Base-by-base conservation (phyloP, 169 alveolate genomes). In the Babesia ovata region DNA sequence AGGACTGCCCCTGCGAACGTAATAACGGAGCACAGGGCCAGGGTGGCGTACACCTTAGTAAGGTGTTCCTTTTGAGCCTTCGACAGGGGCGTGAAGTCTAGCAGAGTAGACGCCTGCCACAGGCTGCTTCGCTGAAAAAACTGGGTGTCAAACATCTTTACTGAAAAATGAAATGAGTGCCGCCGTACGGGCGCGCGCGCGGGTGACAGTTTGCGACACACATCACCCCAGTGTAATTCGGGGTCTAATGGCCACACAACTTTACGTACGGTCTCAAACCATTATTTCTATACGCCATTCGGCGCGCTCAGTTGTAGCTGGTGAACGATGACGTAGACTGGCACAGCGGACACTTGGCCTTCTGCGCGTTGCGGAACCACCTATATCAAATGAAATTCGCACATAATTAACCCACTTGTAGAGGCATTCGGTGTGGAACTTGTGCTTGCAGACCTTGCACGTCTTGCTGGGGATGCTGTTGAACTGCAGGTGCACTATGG, bases 301-400 rank as follows among this genome's bases (percentile, higher is more conserved):
- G 19, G 26, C 53, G 45, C 45, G 56, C 46, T 45, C n/a, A 63
- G 46, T 22, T 46, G 50, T 52, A 45, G 63, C 71, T 46, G 24
- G 62, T 39, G 59, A 79, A 70, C 33, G 87, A 69, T 2, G 62
- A 48, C 45, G 29, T 52, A 58, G 87, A 79, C 46, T 79, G 87
- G 50, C 87, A 79, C 36, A 79, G 70, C 26, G 87, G 87, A 54
- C 87, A 79, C 60, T 79, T 79, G 33, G 87, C 83, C 66, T 79
- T 79, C 24, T 65, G 79, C 39, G 87, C 79, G 60, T 59, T 70
- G 70, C 87, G 69, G 82, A 79, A 79, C 87, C 87, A 79, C 73
- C 87, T 69, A 52, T 12, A 24, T n/a, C n/a, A 24, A 16, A 36
- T 70, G 42, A 39, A 19, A 19, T 22, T 7, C n/a, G 7, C 6